Conservation (phyloP, 345 rosid genomes). For the Salix exigua region DNA sequence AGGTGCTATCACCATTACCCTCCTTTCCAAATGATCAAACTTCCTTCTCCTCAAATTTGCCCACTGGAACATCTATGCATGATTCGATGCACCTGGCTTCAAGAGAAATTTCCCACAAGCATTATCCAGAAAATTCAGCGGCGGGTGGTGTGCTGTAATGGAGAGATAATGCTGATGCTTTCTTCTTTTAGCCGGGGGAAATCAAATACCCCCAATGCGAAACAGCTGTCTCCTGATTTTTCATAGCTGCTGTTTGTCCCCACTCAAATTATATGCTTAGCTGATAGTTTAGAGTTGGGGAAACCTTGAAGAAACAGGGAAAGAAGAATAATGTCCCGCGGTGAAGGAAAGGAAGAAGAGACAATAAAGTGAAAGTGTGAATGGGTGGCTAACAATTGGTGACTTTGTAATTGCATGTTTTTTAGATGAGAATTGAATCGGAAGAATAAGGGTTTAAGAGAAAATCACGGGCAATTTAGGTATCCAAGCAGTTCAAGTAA, state of each 20-base stretch:
- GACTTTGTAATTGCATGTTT: too few species aligned
- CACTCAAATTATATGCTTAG: too few species aligned
- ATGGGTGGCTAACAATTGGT: too few species aligned
- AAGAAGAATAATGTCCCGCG: too few species aligned
- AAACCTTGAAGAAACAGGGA: too few species aligned
- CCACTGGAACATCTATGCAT: slow-evolving; percentile 1
- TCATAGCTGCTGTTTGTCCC: background rate
- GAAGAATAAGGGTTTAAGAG: too few species aligned
- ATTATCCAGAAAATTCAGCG: slow-evolving; percentile 12
- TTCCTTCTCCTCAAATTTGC: slow-evolving; percentile 32
- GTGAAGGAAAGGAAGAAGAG: too few species aligned
- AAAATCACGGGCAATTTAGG: too few species aligned
- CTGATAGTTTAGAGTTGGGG: too few species aligned
- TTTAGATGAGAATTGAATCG: too few species aligned
- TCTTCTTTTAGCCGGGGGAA: slow-evolving; percentile 59
- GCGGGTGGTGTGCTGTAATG: background rate
- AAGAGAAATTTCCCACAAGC: slow-evolving; percentile 12
- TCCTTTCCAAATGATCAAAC: slow-evolving; percentile 45
- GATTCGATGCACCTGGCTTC: background rate
- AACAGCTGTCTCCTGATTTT: background rate
- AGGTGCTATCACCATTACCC: slow-evolving; percentile 27
- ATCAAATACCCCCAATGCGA: slow-evolving; percentile 49
- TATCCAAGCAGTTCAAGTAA: background rate
- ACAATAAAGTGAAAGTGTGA: too few species aligned
- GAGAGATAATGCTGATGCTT: background rate